phyloP scores from a whole-genome alignment of 257 asterid species.

The Avicennia marina region DNA sequence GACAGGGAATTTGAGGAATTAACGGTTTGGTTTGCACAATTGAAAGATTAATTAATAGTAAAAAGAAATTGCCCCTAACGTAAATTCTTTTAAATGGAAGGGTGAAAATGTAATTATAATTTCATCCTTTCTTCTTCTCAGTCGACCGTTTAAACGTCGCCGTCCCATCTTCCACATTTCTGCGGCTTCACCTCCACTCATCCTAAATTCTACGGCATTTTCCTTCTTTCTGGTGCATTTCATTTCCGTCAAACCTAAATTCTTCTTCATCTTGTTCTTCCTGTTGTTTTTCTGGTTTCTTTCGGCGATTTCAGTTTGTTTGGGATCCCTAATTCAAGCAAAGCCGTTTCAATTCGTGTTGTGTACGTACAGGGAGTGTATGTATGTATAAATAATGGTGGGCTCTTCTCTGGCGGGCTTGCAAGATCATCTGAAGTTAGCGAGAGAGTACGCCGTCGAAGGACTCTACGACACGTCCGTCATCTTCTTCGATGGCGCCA shows the following conservation, averaged over 20 bases:
- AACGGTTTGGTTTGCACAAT: too few species aligned
- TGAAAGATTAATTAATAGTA: too few species aligned
- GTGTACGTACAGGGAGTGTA: slow-evolving; percentile 1
- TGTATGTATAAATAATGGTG: slow-evolving; percentile 32
- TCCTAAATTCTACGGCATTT: slow-evolving; percentile 24
- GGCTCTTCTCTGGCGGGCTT: slow-evolving; percentile 70
- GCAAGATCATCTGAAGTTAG: slow-evolving; percentile 88
- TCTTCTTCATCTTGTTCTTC: slow-evolving; percentile 6
- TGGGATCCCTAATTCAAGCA: slow-evolving; percentile 21
- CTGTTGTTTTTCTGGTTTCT: slow-evolving; percentile 1
- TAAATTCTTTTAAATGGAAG: too few species aligned
- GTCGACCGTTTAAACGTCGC: slow-evolving; percentile 56
- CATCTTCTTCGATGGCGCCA: slow-evolving; percentile 95
- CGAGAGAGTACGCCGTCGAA: slow-evolving; percentile 90
- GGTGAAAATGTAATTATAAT: slow-evolving; percentile 12
- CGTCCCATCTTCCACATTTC: slow-evolving; percentile 25
- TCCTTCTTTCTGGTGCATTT: slow-evolving; percentile 10
- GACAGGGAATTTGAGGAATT: too few species aligned
- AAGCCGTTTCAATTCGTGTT: slow-evolving; percentile 18
- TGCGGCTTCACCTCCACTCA: slow-evolving; percentile 20
- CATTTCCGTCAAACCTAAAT: not conserved
- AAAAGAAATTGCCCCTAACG: too few species aligned
- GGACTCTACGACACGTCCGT: slow-evolving; percentile 85
- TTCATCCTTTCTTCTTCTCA: slow-evolving; percentile 17
- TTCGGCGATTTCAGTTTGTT: slow-evolving; percentile 9